Evolutionary conservation across 768 basidiomycete genomes (phyloP).

Genomic region (Boletus reticuloceps): DNA sequence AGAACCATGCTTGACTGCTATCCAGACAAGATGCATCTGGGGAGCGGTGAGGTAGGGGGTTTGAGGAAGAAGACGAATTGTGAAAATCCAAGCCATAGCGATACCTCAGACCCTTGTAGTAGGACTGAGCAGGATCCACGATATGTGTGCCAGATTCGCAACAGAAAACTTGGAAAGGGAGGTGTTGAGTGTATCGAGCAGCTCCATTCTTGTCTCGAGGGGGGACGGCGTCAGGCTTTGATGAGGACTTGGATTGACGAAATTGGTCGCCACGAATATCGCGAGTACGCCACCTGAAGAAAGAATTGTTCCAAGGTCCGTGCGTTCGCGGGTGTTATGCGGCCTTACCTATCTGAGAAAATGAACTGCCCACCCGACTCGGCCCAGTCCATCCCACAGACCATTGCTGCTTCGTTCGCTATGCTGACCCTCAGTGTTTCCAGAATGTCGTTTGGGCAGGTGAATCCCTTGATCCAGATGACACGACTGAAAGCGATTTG

Average conservation of each 20-base stretch:
- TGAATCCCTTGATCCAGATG: constrained; percentile 98
- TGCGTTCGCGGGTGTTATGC: too few species aligned
- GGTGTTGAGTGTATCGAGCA: constrained; percentile 81
- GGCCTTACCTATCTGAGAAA: constrained; percentile 87
- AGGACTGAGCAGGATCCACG: constrained; percentile 92
- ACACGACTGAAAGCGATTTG: constrained; percentile 86
- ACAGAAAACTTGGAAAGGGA: constrained; percentile 98
- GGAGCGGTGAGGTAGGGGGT: constrained; percentile 51
- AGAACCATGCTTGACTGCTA: constrained; percentile 98
- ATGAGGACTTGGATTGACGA: constrained; percentile 92
- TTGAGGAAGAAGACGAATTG: constrained; percentile 72
- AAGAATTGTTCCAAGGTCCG: not conserved
- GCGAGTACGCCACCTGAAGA: constrained; percentile 86
- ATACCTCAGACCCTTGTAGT: constrained; percentile 88
- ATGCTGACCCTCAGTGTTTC: constrained; percentile 92
- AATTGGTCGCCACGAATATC: constrained; percentile 99
- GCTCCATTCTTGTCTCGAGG: constrained; percentile 85
- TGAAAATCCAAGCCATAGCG: constrained; percentile 79
- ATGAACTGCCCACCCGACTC: constrained; percentile 97
- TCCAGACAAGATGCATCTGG: constrained; percentile 90
- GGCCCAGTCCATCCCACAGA: constrained; percentile 99
- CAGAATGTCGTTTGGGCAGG: constrained; percentile 96
- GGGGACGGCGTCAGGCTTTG: constrained; percentile 86
- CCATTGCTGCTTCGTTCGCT: constrained; percentile 93
- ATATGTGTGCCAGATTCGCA: constrained; percentile 98